phyloP scores from a whole-genome alignment of 768 basidiomycete species.

The Termitomyces sp. region DNA sequence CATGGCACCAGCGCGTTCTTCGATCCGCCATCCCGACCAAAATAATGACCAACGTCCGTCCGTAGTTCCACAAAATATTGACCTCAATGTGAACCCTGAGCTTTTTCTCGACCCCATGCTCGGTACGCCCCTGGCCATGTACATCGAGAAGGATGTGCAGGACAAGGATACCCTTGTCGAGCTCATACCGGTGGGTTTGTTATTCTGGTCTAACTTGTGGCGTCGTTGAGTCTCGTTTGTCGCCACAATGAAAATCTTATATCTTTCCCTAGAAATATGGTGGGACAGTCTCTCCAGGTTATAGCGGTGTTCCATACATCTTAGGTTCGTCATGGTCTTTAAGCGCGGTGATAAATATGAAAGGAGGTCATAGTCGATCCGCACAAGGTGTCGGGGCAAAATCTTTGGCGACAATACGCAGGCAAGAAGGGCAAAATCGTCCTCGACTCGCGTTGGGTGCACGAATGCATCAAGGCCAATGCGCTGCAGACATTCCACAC shows the following conservation, averaged over 20 bases:
- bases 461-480: slow-evolving; percentile 68
- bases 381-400: slow-evolving; percentile 75
- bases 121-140: slow-evolving; percentile 70
- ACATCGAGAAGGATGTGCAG: slow-evolving; percentile 77
- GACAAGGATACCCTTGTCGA: slow-evolving; percentile 64
- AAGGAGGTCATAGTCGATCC: slow-evolving; percentile 60
- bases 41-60: slow-evolving; percentile 31
- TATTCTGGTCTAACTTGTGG: slow-evolving; percentile 1
- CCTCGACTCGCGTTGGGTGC: slow-evolving; percentile 70
- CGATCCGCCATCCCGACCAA: slow-evolving; percentile 45
- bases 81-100: slow-evolving; percentile 37
- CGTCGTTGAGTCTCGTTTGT: neutral
- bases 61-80: slow-evolving; percentile 25
- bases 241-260: slow-evolving; percentile 3
- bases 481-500: slow-evolving; percentile 71
- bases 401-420: slow-evolving; percentile 73
- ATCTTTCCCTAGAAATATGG: slow-evolving; percentile 61
- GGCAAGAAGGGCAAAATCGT: slow-evolving; percentile 80
- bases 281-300: slow-evolving; percentile 67
- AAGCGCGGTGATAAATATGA: slow-evolving; percentile 4
- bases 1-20: slow-evolving; percentile 79
- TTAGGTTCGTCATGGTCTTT: slow-evolving; percentile 50
- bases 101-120: slow-evolving; percentile 84
- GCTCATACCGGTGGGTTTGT: slow-evolving; percentile 58
- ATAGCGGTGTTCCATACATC: slow-evolving; percentile 78